phyloP scores from a whole-genome alignment of 305 asterid species.

The Fraxinus dipetala region DNA sequence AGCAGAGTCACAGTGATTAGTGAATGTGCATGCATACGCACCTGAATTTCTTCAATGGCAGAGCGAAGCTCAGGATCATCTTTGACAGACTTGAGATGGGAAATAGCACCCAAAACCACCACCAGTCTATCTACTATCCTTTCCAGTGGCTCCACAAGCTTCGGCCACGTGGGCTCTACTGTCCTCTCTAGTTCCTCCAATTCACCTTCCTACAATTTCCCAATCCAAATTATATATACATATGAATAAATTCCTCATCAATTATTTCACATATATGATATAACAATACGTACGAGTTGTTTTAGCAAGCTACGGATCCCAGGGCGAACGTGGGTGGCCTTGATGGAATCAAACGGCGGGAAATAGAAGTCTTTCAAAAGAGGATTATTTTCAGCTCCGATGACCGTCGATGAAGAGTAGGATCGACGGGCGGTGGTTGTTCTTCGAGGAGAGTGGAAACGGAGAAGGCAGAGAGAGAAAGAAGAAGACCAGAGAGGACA shows the following conservation, averaged over 20 bases:
- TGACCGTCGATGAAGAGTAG: constrained; percentile 22
- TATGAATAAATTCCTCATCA: background rate
- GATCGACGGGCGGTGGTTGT: constrained; percentile 41
- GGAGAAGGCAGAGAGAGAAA: constrained; percentile 58
- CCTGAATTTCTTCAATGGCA: constrained; percentile 97
- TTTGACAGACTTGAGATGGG: constrained; percentile 84
- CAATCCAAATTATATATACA: constrained; percentile 12
- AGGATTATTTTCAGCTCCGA: constrained; percentile 41
- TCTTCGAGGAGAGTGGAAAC: constrained; percentile 4
- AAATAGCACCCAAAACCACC: constrained; percentile 88
- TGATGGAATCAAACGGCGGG: constrained; percentile 78
- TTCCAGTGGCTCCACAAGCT: constrained; percentile 95
- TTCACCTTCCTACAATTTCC: constrained; percentile 57
- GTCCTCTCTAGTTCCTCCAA: constrained; percentile 76
- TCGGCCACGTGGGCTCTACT: constrained; percentile 87
- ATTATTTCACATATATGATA: background rate
- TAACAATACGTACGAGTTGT: constrained; percentile 47
- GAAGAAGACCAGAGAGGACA: constrained; percentile 88
- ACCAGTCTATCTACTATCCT: constrained; percentile 60
- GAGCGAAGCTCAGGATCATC: constrained; percentile 86
- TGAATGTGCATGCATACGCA: constrained; percentile 19
- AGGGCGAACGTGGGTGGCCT: constrained; percentile 78
- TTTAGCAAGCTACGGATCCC: constrained; percentile 78
- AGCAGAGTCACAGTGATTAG: background rate
- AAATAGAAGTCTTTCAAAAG: constrained; percentile 67